Conservation (phyloP, 164 flowering plant species). For the Euptelea pleiosperma region DNA sequence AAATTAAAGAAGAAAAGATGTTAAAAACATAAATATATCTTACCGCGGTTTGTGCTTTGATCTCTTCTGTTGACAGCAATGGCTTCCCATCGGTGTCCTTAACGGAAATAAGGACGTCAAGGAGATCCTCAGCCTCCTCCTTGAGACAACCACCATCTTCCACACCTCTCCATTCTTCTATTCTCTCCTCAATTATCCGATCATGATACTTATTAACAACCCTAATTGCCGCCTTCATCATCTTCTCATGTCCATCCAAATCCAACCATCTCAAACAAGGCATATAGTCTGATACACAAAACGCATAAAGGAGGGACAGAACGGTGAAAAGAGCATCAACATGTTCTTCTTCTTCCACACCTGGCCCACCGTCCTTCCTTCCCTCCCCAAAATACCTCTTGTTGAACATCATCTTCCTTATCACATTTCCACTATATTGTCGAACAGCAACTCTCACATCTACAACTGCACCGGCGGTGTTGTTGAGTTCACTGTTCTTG, state of each 20-base stretch:
- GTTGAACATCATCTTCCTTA: constrained; percentile 22
- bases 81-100: constrained; percentile 20
- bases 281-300: constrained; percentile 25
- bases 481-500: background rate
- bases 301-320: constrained; percentile 15
- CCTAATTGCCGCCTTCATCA: constrained; percentile 11
- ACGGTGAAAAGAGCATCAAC: constrained; percentile 18
- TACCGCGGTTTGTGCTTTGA: constrained; percentile 27
- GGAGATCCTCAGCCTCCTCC: constrained; percentile 18
- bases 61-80: constrained; percentile 21
- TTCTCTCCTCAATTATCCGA: constrained; percentile 23
- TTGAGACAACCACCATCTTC: background rate
- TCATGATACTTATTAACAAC: constrained; percentile 22
- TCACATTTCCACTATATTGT: constrained; percentile 22
- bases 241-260: constrained; percentile 36
- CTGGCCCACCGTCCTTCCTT: constrained; percentile 15
- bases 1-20: background rate
- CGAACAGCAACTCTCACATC: constrained; percentile 10
- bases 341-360: constrained; percentile 19
- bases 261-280: constrained; percentile 22
- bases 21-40: background rate
- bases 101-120: constrained; percentile 20
- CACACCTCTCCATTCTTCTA: constrained; percentile 20
- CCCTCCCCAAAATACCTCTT: constrained; percentile 21
- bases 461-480: background rate